Conservation (phyloP, 306 rosid genomes). For the Quercus dentata region DNA sequence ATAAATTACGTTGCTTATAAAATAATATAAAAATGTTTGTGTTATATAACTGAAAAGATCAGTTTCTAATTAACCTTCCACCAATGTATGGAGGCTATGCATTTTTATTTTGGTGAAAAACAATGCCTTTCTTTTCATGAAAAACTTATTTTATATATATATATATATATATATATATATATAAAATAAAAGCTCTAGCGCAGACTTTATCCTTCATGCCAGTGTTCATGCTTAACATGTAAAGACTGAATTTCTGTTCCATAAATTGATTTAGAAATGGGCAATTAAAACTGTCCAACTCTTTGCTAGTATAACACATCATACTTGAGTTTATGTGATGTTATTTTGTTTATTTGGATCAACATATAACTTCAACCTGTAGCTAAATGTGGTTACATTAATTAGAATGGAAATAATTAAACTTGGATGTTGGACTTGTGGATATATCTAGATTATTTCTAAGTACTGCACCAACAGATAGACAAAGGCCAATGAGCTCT, state of each 20-base stretch:
- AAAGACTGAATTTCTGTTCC: not conserved
- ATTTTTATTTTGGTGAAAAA: no score
- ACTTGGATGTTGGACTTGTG: not conserved
- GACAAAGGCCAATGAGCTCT: no score
- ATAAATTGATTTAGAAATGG: not conserved
- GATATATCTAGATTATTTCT: not conserved
- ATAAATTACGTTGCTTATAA: no score
- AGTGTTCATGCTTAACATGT: not conserved
- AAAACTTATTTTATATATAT: no score
- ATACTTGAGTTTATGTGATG: not conserved
- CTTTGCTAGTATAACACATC: not conserved
- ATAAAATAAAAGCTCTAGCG: not conserved
- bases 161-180: no score
- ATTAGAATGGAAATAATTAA: not conserved
- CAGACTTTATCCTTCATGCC: not conserved
- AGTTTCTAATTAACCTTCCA: slow-evolving; percentile 19
- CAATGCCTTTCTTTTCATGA: no score
- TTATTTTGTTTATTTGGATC: not conserved
- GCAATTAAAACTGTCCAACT: not conserved
- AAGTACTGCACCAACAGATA: not conserved
- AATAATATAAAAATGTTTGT: no score
- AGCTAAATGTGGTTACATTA: no score
- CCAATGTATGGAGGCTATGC: not conserved
- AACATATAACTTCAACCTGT: not conserved
- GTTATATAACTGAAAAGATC: not conserved